Base-by-base conservation (phyloP, 2,329 filamentous ascomycete species). In the Rutstroemia sydowiana region DNA sequence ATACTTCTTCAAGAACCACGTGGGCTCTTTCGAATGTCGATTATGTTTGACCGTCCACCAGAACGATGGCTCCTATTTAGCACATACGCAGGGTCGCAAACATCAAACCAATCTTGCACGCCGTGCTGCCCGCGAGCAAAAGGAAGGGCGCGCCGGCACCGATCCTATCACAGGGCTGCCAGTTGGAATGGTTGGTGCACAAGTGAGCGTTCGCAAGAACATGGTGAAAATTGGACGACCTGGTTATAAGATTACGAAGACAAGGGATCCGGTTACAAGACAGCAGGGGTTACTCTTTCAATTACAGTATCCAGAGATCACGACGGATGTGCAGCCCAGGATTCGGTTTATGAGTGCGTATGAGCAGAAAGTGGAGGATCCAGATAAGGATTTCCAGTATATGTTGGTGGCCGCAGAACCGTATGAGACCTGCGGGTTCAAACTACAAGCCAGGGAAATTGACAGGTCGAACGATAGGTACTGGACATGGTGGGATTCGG, bases 271-370 rank as follows among this genome's bases (percentile, higher is more conserved):
- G 4, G 78, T 92, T 59, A 95, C 90, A 51, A 75, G 88, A 37
- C 93, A 98, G 73, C 81, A 91, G 61, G 93, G 93, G 0, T 68
- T 98, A 62, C 75, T 97, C n/a, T 97, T 97, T 71, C 92, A 97
- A 73, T 76, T 98, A 60, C 88, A 95, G 70, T 97, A 93, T 68
- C 91, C 93, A 5, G 91, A 97, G 71, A 92, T 95, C 58, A 81
- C 81, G 9, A 77, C 78, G 6, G 88, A 84, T 52, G 80, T 87
- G 4, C 74, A 79, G 59, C 93, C 93, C 40, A 84, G 89, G 61
- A 89, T 95, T 66, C 84, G 95, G 59, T 95, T 98, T 70, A 97
- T 97, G 90, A 95, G 89, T 68, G 92, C 93, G 13, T 98, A 90
- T 68, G 89, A 95, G 71, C 93, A 98, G 78, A 90, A 87, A 69